A percentile compares a stretch with the other conserved stretches of the same genome.
These are phyloP conservation scores for Eutypa lata DNA, from an alignment of 2,329 filamentous ascomycete genomes.

Conservation along the genomic window DNA sequence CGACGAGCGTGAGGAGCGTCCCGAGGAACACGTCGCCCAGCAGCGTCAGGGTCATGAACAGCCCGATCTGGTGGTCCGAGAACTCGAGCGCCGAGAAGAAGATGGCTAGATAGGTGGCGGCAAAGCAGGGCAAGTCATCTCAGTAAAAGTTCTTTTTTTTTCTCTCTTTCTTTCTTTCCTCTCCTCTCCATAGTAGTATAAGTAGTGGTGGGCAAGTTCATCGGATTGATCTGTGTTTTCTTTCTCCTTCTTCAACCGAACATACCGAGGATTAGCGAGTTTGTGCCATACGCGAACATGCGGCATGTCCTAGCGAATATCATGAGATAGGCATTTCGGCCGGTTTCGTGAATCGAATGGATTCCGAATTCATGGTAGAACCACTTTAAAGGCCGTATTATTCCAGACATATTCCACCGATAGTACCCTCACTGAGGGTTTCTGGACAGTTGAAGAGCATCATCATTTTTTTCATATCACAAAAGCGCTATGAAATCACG, in stretches of 20 bases:
- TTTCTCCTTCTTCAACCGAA: not conserved
- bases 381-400: slow-evolving; percentile 21
- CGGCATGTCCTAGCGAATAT: slow-evolving; percentile 51
- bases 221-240: not conserved
- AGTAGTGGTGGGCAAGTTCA: not conserved
- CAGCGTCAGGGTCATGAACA: slow-evolving; percentile 64
- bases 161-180: not conserved
- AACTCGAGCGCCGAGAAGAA: slow-evolving; percentile 56
- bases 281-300: slow-evolving; percentile 63
- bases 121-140: not conserved
- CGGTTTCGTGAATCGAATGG: slow-evolving; percentile 41
- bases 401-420: slow-evolving; percentile 16
- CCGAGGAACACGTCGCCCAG: slow-evolving; percentile 58
- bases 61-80: slow-evolving; percentile 56
- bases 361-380: slow-evolving; percentile 47
- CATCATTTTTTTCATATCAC: not conserved
- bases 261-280: slow-evolving; percentile 53
- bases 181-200: not conserved
- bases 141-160: not conserved
- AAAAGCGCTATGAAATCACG: not conserved
- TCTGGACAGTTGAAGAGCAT: not conserved
- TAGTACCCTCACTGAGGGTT: not conserved
- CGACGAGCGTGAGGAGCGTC: slow-evolving; percentile 54
- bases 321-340: slow-evolving; percentile 50
- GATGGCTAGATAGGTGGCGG: too few relatives aligned